Base-by-base conservation (phyloP, 169 alveolate genomes). In the Plasmodium adleri region DNA sequence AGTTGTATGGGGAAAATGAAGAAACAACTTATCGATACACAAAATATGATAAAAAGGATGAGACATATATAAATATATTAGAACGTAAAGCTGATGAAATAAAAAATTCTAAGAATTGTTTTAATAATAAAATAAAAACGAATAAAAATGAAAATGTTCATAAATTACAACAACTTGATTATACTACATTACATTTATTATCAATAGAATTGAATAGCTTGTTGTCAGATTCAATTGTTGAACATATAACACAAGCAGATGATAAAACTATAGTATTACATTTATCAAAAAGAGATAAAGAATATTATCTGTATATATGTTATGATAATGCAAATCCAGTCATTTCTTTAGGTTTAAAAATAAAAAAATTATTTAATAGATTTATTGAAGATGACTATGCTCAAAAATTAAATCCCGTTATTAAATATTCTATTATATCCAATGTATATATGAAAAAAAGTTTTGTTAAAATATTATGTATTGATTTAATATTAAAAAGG, bases 361-460 rank as follows among this genome's bases (percentile, higher is more conserved):
- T 83, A 83, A 83, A 60, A 58, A 83, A 83, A 12, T 50, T 83
- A 58, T 83, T 83, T 83, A 83, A 83, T 49, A 15, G 91, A 83
- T 83, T 67, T 70, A 83, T 83, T 43, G 91, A 83, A 17, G 91
- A 83, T 58, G 80, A 83, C 59, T 83, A 83, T 83, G 91, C 86
- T 12, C 86, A 83, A 63, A 83, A 83, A 59, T 68, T 83, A 56
- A 83, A 83, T 54, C 91, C 91, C n/a, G 74, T 83, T 28, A 43
- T 83, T 47, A 83, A 83, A 83, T 83, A 83, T 56, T 67, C 91
- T 7, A 26, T 83, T 66, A 83, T 83, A 68, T 83, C 91, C 15
- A 52, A 67, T 56, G 49, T 83, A 59, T 83, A 83, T 22, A 63
- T 83, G 63, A 83, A 83, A 70, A 83, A 71, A 56, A 52, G 58